phyloP scores from a whole-genome alignment of 2,329 filamentous ascomycete genomes.

The Polychaeton citri region DNA sequence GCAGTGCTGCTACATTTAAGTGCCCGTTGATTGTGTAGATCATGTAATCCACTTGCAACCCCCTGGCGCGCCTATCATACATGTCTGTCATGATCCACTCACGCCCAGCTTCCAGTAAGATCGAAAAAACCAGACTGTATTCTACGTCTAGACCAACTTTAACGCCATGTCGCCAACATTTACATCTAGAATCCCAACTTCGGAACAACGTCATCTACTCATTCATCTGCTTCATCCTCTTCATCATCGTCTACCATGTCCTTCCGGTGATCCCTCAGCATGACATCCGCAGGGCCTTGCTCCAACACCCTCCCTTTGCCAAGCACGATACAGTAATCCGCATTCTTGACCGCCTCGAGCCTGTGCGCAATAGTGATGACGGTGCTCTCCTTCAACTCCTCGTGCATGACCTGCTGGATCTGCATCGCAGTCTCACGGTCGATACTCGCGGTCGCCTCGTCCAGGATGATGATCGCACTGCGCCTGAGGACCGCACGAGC shows the following conservation, averaged over 20 bases:
- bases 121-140: too few relatives aligned
- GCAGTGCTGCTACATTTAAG: too few relatives aligned
- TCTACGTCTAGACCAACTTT: too few relatives aligned
- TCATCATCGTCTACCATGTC: constrained; percentile 2
- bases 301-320: constrained; percentile 36
- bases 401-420: constrained; percentile 41
- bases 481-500: constrained; percentile 48
- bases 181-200: too few relatives aligned
- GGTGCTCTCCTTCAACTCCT: constrained; percentile 45
- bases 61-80: too few relatives aligned
- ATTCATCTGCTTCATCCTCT: background rate
- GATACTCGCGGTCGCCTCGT: constrained; percentile 53
- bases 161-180: too few relatives aligned
- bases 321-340: constrained; percentile 42
- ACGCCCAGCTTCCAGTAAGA: too few relatives aligned
- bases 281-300: constrained; percentile 20
- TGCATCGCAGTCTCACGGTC: constrained; percentile 47
- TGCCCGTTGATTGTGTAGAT: too few relatives aligned
- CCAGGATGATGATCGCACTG: constrained; percentile 50
- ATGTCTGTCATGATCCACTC: too few relatives aligned
- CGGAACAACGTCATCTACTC: too few relatives aligned
- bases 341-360: constrained; percentile 47
- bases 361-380: constrained; percentile 55
- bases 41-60: too few relatives aligned
- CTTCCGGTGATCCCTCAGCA: constrained; percentile 8